Conservation (phyloP, 2,329 filamentous ascomycete genomes). For the Penicillium sp. region DNA sequence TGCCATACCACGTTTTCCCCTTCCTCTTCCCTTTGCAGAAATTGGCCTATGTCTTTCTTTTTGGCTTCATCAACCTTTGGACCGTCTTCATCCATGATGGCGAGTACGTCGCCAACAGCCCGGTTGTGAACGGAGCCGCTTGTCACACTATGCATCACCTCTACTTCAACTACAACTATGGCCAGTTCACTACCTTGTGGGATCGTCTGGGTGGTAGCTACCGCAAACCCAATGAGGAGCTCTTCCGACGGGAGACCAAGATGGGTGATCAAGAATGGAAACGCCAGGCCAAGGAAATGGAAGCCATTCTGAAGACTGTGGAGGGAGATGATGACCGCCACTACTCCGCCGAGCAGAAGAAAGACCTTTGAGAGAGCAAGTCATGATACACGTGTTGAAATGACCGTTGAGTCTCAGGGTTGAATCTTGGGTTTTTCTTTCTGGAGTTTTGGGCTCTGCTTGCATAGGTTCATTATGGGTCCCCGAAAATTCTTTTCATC, state of each 20-base stretch:
- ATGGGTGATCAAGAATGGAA: constrained; percentile 80
- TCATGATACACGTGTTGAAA: neutral
- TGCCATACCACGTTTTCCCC: constrained; percentile 92
- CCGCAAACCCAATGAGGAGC: constrained; percentile 77
- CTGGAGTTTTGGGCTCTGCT: neutral
- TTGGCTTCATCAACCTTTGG: constrained; percentile 95
- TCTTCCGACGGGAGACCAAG: constrained; percentile 83
- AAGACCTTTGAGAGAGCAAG: constrained; percentile 32
- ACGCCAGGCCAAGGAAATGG: constrained; percentile 73
- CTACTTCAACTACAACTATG: constrained; percentile 90
- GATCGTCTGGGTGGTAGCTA: constrained; percentile 87
- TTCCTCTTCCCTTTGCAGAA: constrained; percentile 93
- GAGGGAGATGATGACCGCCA: constrained; percentile 56
- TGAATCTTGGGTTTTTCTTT: neutral
- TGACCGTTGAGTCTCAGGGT: neutral
- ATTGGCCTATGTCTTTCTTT: constrained; percentile 79
- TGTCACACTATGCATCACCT: constrained; percentile 92
- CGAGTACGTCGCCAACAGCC: constrained; percentile 87
- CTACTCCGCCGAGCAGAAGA: constrained; percentile 38
- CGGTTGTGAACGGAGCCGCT: constrained; percentile 93
- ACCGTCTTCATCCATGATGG: constrained; percentile 95
- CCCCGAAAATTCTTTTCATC: neutral
- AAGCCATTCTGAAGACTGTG: constrained; percentile 72
- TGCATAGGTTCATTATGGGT: neutral
- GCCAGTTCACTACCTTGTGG: constrained; percentile 91